Evolutionary conservation across 2,329 filamentous ascomycete genomes (phyloP), one percentile per base, ranked within the genome.

Genomic region (Ophiostoma sp.): DNA sequence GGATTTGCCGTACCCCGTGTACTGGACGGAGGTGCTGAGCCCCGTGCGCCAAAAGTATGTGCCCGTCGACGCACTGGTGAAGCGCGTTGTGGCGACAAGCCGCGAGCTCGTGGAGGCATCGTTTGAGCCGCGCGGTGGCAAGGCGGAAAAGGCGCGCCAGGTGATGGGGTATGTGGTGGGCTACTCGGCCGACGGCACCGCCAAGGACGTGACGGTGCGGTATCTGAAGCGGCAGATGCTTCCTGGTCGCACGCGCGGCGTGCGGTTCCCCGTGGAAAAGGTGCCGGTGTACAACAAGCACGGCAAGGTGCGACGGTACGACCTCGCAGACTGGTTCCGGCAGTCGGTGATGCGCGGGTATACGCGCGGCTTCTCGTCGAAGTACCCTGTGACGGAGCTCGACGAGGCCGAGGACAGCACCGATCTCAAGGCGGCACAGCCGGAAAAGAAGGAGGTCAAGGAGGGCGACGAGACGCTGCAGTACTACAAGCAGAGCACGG

Each of bases 21-120:
- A 98, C 77, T 99, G 95, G 95, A 90, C 90, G 0, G 95, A 99
- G 77, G 89, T 91, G 2, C 81, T 95, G 1, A 97, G 93, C 0
- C 90, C 92, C 1, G 83, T 92, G 3, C 94, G 91, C 0, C 86
- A 91, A 67, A 91, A 87, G 65, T 93, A 90, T 68, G 83, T 95
- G 8, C 84, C 93, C 0, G 89, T 97, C 2, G 93, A 97, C 69
- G 84, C 91, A 0, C 81, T 92, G 5, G 85, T 93, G 66, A 88
- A 86, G 68, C 86, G 84, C 36, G 74, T 89, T 1, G 82, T 95
- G 27, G 91, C 89, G 0, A 89, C 87, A 0, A 93, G 86, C 47
- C 81, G 89, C 68, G 90, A 95, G 44, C 82, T 91, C 6, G 78
- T 93, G 11, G 85, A 90, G 68, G 85, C 85, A 1, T 12, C 63